Evolutionary conservation across 257 asterid species (phyloP), one percentile per base, ranked within the genome.

Genomic region (Echites panduratus): DNA sequence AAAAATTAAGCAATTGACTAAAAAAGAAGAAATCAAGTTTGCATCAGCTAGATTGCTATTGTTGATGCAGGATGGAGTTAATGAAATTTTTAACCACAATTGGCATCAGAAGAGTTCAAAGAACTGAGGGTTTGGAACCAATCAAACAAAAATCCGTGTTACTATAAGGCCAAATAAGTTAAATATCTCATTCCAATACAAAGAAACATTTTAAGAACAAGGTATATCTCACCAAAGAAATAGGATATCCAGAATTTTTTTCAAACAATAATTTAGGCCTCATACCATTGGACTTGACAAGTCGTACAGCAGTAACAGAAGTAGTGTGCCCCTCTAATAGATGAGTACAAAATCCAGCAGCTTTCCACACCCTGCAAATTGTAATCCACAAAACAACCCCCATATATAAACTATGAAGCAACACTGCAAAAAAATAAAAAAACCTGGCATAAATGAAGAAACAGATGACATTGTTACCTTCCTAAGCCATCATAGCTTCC

Each of bases 401-500:
- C 48, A 50, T 12, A 7, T 20, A 40, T 2, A 32, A 49, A 67
- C 27, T 50, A 58, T 47, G 14, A 62, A 73, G 61, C 13, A 53
- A 57, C 57, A 54, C 58, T 61, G 11, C 1, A 24, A 2, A 44
- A 48, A 10, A 19, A 69, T 58, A 56, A 35, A 65, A 38, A 43
- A 48, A 67, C 53, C 27, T 57, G 24, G 53, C 45, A 52, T 14
- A 73, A 63, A 44, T 38, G 74, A 2, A 16, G 16, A 5, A 17
- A 70, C 59, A 7, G 27, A 69, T 41, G 24, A 56, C 22, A 19
- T 26, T 35, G 29, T 78, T 87, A 95, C 99, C 98, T 95, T 83
- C 97, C 99, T 58, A 89, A 80, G 71, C 96, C 93, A 83, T 95
- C 99, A 78, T 90, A 95, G 77, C 96, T 89, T 70, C 99, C 99